Evolutionary conservation across 1,139 yeast species (phyloP).

Genomic region (Pichia sp.): DNA sequence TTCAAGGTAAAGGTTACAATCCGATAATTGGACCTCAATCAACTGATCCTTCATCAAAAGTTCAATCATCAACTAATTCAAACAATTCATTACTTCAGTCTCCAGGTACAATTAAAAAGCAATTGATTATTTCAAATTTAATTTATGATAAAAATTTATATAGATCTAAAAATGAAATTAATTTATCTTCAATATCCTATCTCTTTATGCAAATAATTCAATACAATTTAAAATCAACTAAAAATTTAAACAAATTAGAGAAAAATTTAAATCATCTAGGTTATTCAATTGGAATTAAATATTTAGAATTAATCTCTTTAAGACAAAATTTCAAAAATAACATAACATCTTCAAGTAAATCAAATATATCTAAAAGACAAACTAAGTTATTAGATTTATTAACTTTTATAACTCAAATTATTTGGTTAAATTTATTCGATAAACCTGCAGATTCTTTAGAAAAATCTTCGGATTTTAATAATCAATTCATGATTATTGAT

Average conservation of each 20-base stretch:
- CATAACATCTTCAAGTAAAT: conserved; percentile 42
- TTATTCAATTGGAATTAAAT: conserved; percentile 55
- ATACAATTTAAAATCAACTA: conserved; percentile 43
- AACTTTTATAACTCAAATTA: conserved; percentile 73
- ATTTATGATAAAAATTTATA: conserved; percentile 65
- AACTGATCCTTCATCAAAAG: conserved; percentile 16
- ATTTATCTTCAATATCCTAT: conserved; percentile 59
- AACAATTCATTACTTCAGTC: conserved; percentile 8
- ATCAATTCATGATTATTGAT: conserved; percentile 85
- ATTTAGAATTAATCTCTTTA: conserved; percentile 50
- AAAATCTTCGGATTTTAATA: conserved; percentile 70
- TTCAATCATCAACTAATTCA: background rate
- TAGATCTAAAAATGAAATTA: conserved; percentile 60
- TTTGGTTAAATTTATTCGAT: conserved; percentile 82
- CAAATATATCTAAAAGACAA: conserved; percentile 68
- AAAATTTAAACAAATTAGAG: conserved; percentile 74
- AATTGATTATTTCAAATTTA: conserved; percentile 22
- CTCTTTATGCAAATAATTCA: conserved; percentile 68
- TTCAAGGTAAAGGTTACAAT: conserved; percentile 24
- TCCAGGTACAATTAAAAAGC: conserved; percentile 10
- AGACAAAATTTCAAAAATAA: conserved; percentile 46
- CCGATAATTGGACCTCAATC: conserved; percentile 26
- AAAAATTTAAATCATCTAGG: conserved; percentile 70
- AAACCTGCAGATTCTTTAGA: conserved; percentile 82
- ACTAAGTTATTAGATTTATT: conserved; percentile 66